Evolutionary conservation across 2,329 filamentous ascomycete species (phyloP).

Genomic region (Remersonia thermophila): DNA sequence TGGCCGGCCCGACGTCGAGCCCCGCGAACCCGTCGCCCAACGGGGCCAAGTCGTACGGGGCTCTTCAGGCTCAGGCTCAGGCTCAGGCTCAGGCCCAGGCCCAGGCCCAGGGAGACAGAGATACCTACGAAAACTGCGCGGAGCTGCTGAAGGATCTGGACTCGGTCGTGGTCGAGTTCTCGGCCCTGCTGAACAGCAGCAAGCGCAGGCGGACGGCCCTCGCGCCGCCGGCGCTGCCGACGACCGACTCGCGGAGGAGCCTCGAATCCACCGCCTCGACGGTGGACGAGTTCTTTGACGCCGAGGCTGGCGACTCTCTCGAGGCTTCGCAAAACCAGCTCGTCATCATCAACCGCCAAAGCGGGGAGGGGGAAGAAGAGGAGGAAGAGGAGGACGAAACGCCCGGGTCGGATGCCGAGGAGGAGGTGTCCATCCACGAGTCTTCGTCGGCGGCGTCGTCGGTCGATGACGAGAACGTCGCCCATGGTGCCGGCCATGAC

Average conservation of each 20-base stretch:
- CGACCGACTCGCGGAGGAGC: conserved; percentile 24
- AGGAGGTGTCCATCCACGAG: conserved; percentile 45
- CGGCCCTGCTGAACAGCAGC: conserved; percentile 61
- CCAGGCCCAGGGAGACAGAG: conserved; percentile 39
- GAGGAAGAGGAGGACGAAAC: conserved; percentile 54
- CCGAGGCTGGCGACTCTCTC: conserved; percentile 48
- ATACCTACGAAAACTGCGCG: conserved; percentile 70
- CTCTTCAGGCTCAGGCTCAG: conserved; percentile 19
- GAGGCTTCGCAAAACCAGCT: conserved; percentile 52
- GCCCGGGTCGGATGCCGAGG: conserved; percentile 41
- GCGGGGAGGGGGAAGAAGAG: conserved; percentile 51
- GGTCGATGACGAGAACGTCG: conserved; percentile 48
- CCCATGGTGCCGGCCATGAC: conserved; percentile 38
- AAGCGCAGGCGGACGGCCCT: conserved; percentile 54
- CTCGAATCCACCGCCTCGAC: conserved; percentile 35
- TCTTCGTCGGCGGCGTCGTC: conserved; percentile 50
- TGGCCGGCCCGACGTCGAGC: conserved; percentile 31
- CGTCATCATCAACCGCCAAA: conserved; percentile 58
- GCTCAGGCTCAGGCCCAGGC: no score
- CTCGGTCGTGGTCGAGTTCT: conserved; percentile 70
- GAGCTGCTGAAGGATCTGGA: conserved; percentile 78
- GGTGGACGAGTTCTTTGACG: conserved; percentile 89
- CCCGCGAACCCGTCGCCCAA: conserved; percentile 22
- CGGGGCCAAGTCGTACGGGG: conserved; percentile 24
- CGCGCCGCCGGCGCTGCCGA: conserved; percentile 31